Conservation (phyloP, 768 basidiomycete species). For the Dioszegia aurantiaca region DNA sequence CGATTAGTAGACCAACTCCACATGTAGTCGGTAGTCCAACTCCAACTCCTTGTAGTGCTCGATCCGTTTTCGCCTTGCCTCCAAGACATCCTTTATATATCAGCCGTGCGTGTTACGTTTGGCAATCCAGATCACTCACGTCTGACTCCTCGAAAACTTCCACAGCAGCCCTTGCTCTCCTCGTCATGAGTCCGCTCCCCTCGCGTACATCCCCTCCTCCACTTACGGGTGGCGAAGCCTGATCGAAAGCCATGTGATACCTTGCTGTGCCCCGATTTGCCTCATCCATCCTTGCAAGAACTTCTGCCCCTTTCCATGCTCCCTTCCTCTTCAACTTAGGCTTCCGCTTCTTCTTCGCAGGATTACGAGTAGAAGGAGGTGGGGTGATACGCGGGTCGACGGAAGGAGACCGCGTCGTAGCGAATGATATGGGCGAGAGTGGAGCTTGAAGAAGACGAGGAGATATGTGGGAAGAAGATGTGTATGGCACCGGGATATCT, state of each 20-base stretch:
- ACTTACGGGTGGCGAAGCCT: neutral
- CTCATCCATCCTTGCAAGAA: slow-evolving; percentile 12
- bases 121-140: neutral
- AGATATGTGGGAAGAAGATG: slow-evolving; percentile 9
- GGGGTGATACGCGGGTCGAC: neutral
- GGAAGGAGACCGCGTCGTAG: slow-evolving; percentile 3
- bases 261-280: neutral
- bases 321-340: neutral
- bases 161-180: neutral
- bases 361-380: neutral
- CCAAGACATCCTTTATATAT: slow-evolving; percentile 1
- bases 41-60: slow-evolving; percentile 18
- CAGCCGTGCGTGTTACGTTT: neutral
- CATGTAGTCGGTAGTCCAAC: slow-evolving; percentile 11
- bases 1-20: slow-evolving; percentile 18
- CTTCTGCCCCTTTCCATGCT: slow-evolving; percentile 13
- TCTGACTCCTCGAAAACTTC: slow-evolving; percentile 1
- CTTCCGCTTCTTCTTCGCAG: neutral
- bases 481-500: neutral
- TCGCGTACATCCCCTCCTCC: neutral
- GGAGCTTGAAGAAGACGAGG: neutral
- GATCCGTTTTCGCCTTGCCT: slow-evolving; percentile 6
- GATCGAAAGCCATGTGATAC: slow-evolving; percentile 9
- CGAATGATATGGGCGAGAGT: slow-evolving; percentile 5
- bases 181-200: neutral